Evolutionary conservation across 768 basidiomycete species (phyloP).

Genomic region (Xanthoconium purpureum): DNA sequence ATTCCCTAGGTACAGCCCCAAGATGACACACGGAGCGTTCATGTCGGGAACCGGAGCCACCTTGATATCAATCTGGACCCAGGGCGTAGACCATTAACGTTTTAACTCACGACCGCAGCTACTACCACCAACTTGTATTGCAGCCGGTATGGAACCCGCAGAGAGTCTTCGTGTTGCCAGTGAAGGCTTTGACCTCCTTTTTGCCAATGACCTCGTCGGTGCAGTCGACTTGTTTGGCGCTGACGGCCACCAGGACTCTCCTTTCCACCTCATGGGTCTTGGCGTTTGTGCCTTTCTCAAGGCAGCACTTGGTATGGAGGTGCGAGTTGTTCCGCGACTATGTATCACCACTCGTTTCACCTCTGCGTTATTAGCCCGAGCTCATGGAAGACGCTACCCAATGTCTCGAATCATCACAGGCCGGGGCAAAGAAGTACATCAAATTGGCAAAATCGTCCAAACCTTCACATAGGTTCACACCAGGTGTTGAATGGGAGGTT

Average conservation of each 20-base stretch:
- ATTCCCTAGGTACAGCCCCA: neutral
- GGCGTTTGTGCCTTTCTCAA: slow-evolving; percentile 74
- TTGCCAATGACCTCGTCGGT: slow-evolving; percentile 59
- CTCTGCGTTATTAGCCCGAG: slow-evolving; percentile 38
- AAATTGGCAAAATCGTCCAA: slow-evolving; percentile 35
- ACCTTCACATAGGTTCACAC: slow-evolving; percentile 43
- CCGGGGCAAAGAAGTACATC: slow-evolving; percentile 53
- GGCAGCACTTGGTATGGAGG: slow-evolving; percentile 82
- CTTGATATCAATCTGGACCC: no score
- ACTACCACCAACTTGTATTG: neutral
- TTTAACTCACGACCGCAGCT: neutral
- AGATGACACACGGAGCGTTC: neutral
- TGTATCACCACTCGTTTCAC: neutral
- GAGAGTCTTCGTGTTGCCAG: slow-evolving; percentile 35
- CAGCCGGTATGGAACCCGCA: slow-evolving; percentile 22
- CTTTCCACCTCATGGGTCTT: slow-evolving; percentile 70
- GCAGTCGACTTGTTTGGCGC: slow-evolving; percentile 49
- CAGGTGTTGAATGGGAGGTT: slow-evolving; percentile 76
- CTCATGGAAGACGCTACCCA: slow-evolving; percentile 62
- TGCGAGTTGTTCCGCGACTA: slow-evolving; percentile 14
- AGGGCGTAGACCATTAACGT: neutral
- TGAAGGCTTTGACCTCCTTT: slow-evolving; percentile 65
- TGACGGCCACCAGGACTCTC: slow-evolving; percentile 40
- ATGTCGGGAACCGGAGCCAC: neutral
- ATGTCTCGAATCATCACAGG: slow-evolving; percentile 56